Evolutionary conservation across 192 early-diverging fungal genomes (phyloP).

Genomic region (Backusella macrospora): DNA sequence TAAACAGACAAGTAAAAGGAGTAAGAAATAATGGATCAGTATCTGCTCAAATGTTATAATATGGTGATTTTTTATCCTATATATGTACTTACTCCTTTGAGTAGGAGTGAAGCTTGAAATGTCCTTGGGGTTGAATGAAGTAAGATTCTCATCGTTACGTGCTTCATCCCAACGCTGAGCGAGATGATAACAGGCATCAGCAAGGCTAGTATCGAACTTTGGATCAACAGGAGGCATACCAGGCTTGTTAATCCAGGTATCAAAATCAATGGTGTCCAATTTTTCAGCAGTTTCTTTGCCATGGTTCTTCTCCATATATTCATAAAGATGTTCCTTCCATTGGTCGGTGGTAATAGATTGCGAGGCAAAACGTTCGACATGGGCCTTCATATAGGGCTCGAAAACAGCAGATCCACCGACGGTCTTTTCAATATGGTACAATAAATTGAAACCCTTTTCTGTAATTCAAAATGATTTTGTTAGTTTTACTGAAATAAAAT

Average conservation of each 20-base stretch:
- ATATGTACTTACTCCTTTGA: constrained; percentile 55
- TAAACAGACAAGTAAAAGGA: constrained; percentile 1
- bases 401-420: constrained; percentile 87
- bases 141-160: constrained; percentile 48
- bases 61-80: not conserved
- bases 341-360: constrained; percentile 87
- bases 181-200: constrained; percentile 76
- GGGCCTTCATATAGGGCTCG: constrained; percentile 80
- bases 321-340: constrained; percentile 83
- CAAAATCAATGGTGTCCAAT: constrained; percentile 85
- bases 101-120: constrained; percentile 71
- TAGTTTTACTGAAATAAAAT: not conserved
- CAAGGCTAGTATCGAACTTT: constrained; percentile 84
- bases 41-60: not conserved
- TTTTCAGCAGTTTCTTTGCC: constrained; percentile 65
- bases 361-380: constrained; percentile 83
- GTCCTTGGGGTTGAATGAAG: constrained; percentile 54
- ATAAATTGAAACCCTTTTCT: constrained; percentile 95
- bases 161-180: constrained; percentile 76
- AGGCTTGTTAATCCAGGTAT: constrained; percentile 81
- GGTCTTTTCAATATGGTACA: constrained; percentile 87
- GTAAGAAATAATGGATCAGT: not conserved
- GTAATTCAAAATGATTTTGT: not conserved
- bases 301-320: constrained; percentile 72
- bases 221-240: constrained; percentile 90